Percentiles rank a stretch among this genome's conserved stretches.
These are phyloP conservation scores for Lachancea lanzarotensis DNA, from an alignment of 805 yeast genomes.

Conservation along the genomic window DNA sequence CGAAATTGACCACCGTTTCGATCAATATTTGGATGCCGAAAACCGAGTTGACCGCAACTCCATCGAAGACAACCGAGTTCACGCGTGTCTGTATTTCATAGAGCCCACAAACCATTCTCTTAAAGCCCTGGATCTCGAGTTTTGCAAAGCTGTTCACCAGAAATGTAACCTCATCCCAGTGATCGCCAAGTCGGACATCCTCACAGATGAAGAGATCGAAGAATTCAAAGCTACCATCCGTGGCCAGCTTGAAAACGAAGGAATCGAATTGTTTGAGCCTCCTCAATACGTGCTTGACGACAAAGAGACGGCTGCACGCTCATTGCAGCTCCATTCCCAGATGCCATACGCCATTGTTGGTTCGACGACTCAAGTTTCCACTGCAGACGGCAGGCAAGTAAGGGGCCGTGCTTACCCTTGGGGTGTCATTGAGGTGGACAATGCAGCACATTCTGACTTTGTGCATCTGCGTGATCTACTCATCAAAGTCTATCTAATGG, in stretches of 20 bases:
- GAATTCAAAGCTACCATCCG: slow-evolving; percentile 71
- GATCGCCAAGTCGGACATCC: slow-evolving; percentile 89
- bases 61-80: slow-evolving; percentile 76
- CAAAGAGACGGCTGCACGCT: slow-evolving; percentile 66
- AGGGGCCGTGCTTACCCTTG: slow-evolving; percentile 95
- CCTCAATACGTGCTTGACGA: slow-evolving; percentile 74
- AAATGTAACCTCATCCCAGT: slow-evolving; percentile 92
- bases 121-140: slow-evolving; percentile 79
- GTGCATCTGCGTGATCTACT: slow-evolving; percentile 80
- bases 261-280: slow-evolving; percentile 72
- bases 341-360: slow-evolving; percentile 95
- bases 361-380: slow-evolving; percentile 64
- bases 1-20: slow-evolving; percentile 81
- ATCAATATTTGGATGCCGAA: slow-evolving; percentile 83
- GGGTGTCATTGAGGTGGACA: slow-evolving; percentile 95
- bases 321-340: slow-evolving; percentile 57
- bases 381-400: slow-evolving; percentile 67
- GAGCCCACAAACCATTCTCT: slow-evolving; percentile 96
- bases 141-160: slow-evolving; percentile 80
- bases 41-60: slow-evolving; percentile 69
- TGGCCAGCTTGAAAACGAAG: slow-evolving; percentile 69
- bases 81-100: slow-evolving; percentile 87
- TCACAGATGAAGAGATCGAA: slow-evolving; percentile 77
- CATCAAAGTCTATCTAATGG: slow-evolving; percentile 87
- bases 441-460: slow-evolving; percentile 90